Conservation (phyloP, 441 rosid genomes). For the Adansonia grandidieri region DNA sequence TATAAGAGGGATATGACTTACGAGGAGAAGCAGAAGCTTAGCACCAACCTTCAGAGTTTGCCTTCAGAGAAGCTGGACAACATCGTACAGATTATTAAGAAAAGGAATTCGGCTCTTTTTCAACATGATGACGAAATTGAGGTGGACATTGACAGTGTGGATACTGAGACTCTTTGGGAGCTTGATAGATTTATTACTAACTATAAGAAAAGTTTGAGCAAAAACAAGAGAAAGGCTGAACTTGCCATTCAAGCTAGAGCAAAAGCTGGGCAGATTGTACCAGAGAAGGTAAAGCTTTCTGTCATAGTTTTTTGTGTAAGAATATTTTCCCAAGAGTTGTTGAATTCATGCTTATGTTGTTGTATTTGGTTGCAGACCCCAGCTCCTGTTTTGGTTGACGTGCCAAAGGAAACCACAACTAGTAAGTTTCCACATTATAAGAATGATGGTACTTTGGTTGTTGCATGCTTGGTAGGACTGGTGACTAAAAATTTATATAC, state of each 20-base stretch:
- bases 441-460: background rate
- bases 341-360: conserved; percentile 1
- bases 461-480: conserved; percentile 18
- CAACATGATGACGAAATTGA: conserved; percentile 94
- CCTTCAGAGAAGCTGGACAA: conserved; percentile 94
- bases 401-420: conserved; percentile 59
- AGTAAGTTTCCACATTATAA: conserved; percentile 42
- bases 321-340: conserved; percentile 1
- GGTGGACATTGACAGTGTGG: conserved; percentile 98
- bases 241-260: conserved; percentile 80
- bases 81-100: conserved; percentile 89
- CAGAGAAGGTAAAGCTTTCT: conserved; percentile 53
- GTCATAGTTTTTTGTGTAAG: background rate
- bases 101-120: conserved; percentile 77
- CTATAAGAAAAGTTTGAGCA: conserved; percentile 93
- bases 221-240: conserved; percentile 95
- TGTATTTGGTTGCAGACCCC: conserved; percentile 47
- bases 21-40: conserved; percentile 97
- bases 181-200: conserved; percentile 95
- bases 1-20: conserved; percentile 97
- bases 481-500: conserved; percentile 24
- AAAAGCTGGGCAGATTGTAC: conserved; percentile 58
- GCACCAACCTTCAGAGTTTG: conserved; percentile 83
- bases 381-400: conserved; percentile 49
- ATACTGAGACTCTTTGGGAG: conserved; percentile 98